phyloP scores from a whole-genome alignment of 306 rosid species.

The Prunus campanulata region DNA sequence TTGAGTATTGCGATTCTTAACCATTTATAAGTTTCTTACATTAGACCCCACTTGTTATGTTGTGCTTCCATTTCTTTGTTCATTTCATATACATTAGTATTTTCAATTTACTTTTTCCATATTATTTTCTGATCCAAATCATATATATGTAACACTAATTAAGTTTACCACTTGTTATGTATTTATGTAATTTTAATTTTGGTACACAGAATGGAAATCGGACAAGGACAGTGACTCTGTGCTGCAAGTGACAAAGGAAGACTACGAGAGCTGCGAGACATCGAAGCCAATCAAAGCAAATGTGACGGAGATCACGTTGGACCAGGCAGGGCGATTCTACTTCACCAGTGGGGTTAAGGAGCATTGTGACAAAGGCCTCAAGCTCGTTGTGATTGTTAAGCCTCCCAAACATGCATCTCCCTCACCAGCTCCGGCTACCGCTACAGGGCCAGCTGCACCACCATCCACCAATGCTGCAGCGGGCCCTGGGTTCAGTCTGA shows the following conservation, averaged over 20 bases:
- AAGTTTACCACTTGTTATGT: too few species aligned
- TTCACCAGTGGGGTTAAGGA: constrained; percentile 68
- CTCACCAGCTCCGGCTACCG: background rate
- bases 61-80: too few species aligned
- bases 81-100: too few species aligned
- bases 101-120: too few species aligned
- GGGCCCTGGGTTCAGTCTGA: background rate
- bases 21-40: too few species aligned
- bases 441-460: background rate
- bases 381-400: constrained; percentile 33
- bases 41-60: too few species aligned
- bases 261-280: background rate
- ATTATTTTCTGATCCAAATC: too few species aligned
- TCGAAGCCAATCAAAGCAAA: background rate
- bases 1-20: too few species aligned
- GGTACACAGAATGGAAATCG: background rate
- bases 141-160: background rate
- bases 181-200: background rate
- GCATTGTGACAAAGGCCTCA: constrained; percentile 62
- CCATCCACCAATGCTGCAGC: background rate
- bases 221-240: background rate
- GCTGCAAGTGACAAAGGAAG: constrained; percentile 12
- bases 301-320: constrained; percentile 17
- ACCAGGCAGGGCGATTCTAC: constrained; percentile 52
- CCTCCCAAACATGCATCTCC: background rate